Evolutionary conservation across 2,329 filamentous ascomycete genomes (phyloP), one percentile per base, ranked within the genome.

Genomic region (Zalaria obscura): DNA sequence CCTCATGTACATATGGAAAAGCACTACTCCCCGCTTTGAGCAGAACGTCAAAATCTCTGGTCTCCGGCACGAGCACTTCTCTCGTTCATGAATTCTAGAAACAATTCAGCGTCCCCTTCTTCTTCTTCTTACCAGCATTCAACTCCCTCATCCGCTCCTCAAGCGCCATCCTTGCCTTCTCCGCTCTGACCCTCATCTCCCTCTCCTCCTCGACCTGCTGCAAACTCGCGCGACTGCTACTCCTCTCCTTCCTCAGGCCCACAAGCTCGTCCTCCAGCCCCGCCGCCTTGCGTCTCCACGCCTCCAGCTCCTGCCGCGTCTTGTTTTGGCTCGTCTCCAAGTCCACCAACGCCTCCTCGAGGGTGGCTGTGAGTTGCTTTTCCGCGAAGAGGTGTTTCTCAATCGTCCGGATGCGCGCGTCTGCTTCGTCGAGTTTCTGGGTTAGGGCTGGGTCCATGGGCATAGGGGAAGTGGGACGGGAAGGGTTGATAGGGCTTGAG

Each of bases 381-480:
- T 98, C 91, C 3, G 91, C 91, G 49, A 83, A 82, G 25, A 98
- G 74, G 57, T 96, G 87, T 68, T 95, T 96, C 69, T 98, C 89
- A 48, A 98, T 93, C 5, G 86, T 93, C 45, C 83, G 80, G 57
- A 98, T 93, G 48, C 88, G 87, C 35, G 85, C 83, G 59, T 98
- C 91, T 60, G 95, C 88, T 53, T 98, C 91, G 55, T 96, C 89
- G 45, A 89, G 77, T 49, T 93, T 74, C 54, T 95, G 88, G 39
- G 80, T 76, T 45, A 80, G 74, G 40, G 80, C 70, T 43, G 78
- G 73, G 54, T 94, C 86, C 36, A 52, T 47, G 34, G 57, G 52
- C 26, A 51, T 48, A 69, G 86, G 93, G 11, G 77, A 72, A 45
- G 31, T 48, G 68, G 69, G 32, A 65, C 51, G 50, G 52, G 27